phyloP scores from a whole-genome alignment of 257 asterid species.

The Phtheirospermum japonicum region DNA sequence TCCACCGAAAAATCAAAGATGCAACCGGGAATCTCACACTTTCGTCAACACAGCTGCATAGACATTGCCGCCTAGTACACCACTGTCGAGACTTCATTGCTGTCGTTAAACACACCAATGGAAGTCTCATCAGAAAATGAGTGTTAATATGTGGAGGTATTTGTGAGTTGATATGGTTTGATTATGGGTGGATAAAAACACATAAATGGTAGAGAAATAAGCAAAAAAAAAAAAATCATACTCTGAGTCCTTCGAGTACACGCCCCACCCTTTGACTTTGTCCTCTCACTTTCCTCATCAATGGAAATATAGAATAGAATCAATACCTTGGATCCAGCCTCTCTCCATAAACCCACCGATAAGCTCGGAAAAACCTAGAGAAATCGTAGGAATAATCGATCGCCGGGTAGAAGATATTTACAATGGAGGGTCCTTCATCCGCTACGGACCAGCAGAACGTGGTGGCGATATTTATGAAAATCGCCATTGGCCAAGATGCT shows the following conservation, averaged over 20 bases:
- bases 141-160: too few species aligned
- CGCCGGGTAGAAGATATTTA: not conserved
- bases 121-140: too few species aligned
- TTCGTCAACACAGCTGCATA: too few species aligned
- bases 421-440: conserved; percentile 57
- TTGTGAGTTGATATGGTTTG: too few species aligned
- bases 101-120: too few species aligned
- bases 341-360: not conserved
- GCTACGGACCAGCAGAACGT: conserved; percentile 60
- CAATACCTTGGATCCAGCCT: not conserved
- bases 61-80: too few species aligned
- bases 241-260: conserved; percentile 1
- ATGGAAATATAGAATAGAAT: conserved; percentile 15
- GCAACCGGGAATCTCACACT: too few species aligned
- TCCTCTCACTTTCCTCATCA: not conserved
- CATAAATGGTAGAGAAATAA: too few species aligned
- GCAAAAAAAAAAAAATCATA: too few species aligned
- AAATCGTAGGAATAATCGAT: not conserved
- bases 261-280: not conserved
- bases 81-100: too few species aligned
- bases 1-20: too few species aligned
- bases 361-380: not conserved
- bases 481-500: conserved; percentile 79
- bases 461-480: conserved; percentile 72
- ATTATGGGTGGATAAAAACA: too few species aligned